These are phyloP conservation scores for Serendipita sp. DNA, from an alignment of 1,284 basidiomycete species.

Conservation along the genomic window DNA sequence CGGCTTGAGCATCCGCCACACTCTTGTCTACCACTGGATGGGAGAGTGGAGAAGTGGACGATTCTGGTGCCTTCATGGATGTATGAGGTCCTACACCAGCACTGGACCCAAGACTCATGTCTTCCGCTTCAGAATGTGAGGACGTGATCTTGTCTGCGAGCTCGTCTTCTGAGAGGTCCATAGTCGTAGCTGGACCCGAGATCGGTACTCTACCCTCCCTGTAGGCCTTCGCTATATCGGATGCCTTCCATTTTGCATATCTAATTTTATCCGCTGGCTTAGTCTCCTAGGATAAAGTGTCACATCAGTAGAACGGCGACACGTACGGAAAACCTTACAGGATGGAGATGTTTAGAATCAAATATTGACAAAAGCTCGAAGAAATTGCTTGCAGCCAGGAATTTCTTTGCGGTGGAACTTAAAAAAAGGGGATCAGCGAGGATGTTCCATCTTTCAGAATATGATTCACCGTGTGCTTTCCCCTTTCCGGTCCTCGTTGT, in stretches of 20 bases:
- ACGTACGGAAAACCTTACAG: background rate
- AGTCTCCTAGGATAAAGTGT: background rate
- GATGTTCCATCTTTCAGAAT: background rate
- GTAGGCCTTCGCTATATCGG: constrained; percentile 76
- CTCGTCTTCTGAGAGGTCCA: background rate
- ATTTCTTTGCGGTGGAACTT: constrained; percentile 76
- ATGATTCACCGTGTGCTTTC: constrained; percentile 49
- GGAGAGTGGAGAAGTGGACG: background rate
- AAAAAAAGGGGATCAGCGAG: background rate
- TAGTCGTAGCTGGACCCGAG: constrained; percentile 24
- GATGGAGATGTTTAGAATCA: constrained; percentile 22
- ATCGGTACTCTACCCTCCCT: constrained; percentile 69
- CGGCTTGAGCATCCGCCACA: constrained; percentile 5
- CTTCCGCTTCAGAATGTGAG: background rate
- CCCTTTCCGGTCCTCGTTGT: constrained; percentile 76
- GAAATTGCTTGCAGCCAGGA: constrained; percentile 77
- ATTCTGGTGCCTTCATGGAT: background rate
- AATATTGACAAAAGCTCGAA: constrained; percentile 72
- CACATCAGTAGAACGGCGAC: background rate
- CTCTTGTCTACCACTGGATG: background rate
- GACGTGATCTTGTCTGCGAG: background rate
- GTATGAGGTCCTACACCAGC: background rate
- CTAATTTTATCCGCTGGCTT: constrained; percentile 66
- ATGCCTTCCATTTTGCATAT: constrained; percentile 88
- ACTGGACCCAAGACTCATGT: background rate